Percentiles rank a stretch among this genome's conserved stretches.
phyloP scores from a whole-genome alignment of 2,329 filamentous ascomycete genomes.

The Eurotiales sp. region DNA sequence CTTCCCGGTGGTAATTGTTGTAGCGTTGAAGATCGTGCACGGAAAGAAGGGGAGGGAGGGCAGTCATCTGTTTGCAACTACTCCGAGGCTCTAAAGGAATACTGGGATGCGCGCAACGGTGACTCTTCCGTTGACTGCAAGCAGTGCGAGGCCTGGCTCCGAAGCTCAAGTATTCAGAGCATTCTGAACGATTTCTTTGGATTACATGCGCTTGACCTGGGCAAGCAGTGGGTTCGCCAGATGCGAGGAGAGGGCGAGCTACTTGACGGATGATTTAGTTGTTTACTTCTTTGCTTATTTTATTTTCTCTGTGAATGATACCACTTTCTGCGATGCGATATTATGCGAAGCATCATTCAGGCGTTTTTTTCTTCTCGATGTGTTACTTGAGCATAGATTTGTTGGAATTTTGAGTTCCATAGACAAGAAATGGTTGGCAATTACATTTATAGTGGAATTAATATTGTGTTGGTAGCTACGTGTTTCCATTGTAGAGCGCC shows the following conservation, averaged over 20 bases:
- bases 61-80: conserved; percentile 19
- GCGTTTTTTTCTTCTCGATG: conserved; percentile 5
- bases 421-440: neutral
- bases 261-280: conserved; percentile 12
- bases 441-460: neutral
- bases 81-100: conserved; percentile 24
- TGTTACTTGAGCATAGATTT: conserved; percentile 4
- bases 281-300: neutral
- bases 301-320: conserved; percentile 11
- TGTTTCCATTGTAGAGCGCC: too few relatives aligned
- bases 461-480: too few relatives aligned
- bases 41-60: conserved; percentile 8
- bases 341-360: conserved; percentile 9
- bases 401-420: conserved; percentile 1
- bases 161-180: conserved; percentile 29
- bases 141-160: conserved; percentile 24
- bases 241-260: conserved; percentile 26
- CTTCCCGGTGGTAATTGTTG: conserved; percentile 26
- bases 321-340: conserved; percentile 16
- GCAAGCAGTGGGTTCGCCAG: conserved; percentile 26
- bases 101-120: conserved; percentile 27
- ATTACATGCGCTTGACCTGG: conserved; percentile 22
- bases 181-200: conserved; percentile 26
- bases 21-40: conserved; percentile 19
- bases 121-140: conserved; percentile 22